Evolutionary conservation across 2,329 filamentous ascomycete species (phyloP).

Genomic region (Aspergillus sp.): DNA sequence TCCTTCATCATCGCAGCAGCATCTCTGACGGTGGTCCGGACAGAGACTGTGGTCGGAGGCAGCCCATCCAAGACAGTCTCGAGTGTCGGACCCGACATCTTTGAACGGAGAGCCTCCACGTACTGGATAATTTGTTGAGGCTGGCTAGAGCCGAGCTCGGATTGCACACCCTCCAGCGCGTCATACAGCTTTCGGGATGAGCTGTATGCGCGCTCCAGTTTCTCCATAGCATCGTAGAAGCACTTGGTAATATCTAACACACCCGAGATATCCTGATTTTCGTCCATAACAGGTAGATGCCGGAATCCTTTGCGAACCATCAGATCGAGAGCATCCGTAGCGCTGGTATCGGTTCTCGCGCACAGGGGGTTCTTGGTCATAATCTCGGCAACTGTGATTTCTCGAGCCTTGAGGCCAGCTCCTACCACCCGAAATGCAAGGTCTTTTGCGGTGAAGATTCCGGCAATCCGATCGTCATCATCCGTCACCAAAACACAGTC

Average conservation of each 20-base stretch:
- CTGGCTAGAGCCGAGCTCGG: constrained; percentile 91
- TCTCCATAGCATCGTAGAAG: constrained; percentile 99
- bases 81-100: constrained; percentile 97
- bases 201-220: constrained; percentile 94
- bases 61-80: constrained; percentile 92
- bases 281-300: constrained; percentile 98
- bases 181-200: constrained; percentile 98
- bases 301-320: constrained; percentile 99
- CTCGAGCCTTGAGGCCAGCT: constrained; percentile 82
- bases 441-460: constrained; percentile 99
- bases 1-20: constrained; percentile 97
- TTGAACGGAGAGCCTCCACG: constrained; percentile 89
- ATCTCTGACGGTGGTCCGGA: constrained; percentile 94
- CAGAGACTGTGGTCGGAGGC: constrained; percentile 91
- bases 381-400: constrained; percentile 93
- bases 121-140: constrained; percentile 99
- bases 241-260: constrained; percentile 99
- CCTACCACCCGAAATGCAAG: constrained; percentile 96
- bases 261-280: constrained; percentile 98
- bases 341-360: constrained; percentile 95
- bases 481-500: constrained; percentile 98
- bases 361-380: constrained; percentile 99
- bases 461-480: constrained; percentile 95
- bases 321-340: constrained; percentile 92
- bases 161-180: constrained; percentile 95